These are phyloP conservation scores for Fusarium hainanense DNA, from an alignment of 2,329 filamentous ascomycete species.

Conservation along the genomic window DNA sequence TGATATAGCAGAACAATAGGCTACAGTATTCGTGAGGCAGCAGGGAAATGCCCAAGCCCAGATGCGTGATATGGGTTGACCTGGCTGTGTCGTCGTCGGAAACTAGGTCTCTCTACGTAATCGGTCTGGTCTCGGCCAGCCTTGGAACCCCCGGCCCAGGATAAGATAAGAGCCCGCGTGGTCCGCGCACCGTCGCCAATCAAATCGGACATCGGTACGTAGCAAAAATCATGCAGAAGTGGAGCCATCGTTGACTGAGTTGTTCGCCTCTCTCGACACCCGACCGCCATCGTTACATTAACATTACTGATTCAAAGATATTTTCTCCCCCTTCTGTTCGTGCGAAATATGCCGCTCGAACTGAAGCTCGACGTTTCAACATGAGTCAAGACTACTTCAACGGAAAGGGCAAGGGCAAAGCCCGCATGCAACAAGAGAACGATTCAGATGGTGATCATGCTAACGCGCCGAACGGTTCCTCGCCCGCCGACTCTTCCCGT, in stretches of 20 bases:
- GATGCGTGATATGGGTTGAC: slow-evolving; percentile 35
- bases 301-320: slow-evolving; percentile 37
- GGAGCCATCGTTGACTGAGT: slow-evolving; percentile 36
- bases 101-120: slow-evolving; percentile 28
- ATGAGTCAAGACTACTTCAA: slow-evolving; percentile 72
- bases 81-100: slow-evolving; percentile 32
- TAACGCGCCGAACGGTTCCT: slow-evolving; percentile 43
- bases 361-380: slow-evolving; percentile 44
- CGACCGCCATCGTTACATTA: slow-evolving; percentile 36
- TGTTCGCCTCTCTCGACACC: slow-evolving; percentile 37
- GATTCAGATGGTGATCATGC: slow-evolving; percentile 36
- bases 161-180: slow-evolving; percentile 43
- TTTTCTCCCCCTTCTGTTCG: slow-evolving; percentile 24
- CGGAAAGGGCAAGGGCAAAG: slow-evolving; percentile 67
- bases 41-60: slow-evolving; percentile 19
- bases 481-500: slow-evolving; percentile 43
- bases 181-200: slow-evolving; percentile 46
- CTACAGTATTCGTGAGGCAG: slow-evolving; percentile 35
- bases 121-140: slow-evolving; percentile 26
- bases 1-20: slow-evolving; percentile 1
- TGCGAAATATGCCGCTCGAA: slow-evolving; percentile 51
- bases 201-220: slow-evolving; percentile 41
- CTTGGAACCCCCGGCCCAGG: slow-evolving; percentile 37
- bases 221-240: slow-evolving; percentile 50
- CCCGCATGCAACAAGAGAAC: slow-evolving; percentile 50